Evolutionary conservation across 2,329 filamentous ascomycete genomes (phyloP), one percentile per base, ranked within the genome.

Genomic region (Arachnopeziza araneosa): DNA sequence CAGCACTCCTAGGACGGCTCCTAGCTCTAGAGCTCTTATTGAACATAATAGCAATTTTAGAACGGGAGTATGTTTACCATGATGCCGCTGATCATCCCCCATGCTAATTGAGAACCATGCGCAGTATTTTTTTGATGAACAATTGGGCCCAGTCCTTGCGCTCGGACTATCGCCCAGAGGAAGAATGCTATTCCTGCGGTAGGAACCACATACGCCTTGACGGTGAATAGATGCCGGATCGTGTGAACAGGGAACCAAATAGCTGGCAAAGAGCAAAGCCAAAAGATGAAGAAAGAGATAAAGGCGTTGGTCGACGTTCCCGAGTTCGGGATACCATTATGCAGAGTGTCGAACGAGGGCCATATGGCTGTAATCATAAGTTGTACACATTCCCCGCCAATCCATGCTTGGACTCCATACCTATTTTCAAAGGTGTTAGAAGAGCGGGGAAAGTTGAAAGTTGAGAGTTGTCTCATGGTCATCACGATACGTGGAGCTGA

Each of bases 211-310:
- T 86, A 89, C 0, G 93, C 86, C 77, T 97, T 97, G 70, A 91
- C 89, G 0, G 92, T 96, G 76, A 96, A 96, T 3, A 96, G 78
- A 72, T 96, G 92, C 52, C 92, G 86, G 69, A 96, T 87, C 76
- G 93, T 85, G 75, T 96, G 90, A 1, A 96, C 91, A 0, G 91
- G 91, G 67, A 95, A 93, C 87, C 89, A 96, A 62, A 96, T 87
- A 22, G 91, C 91, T 0, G 92, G 91, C 1, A 96, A 79, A 1
- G 89, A 93, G 64, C 82, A 78, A 1, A 91, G 72, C 90, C 91
- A 96, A 74, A 96, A 96, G 59, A 96, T 77, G 77, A 96, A 88
- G 76, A 96, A 96, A 14, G 88, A 90, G 52, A 87, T 82, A 68
- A 90, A 96, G 66, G 88, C 83, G 50, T 85, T 83, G 0, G 90